Percentiles rank a stretch among this genome's conserved stretches.
These are phyloP conservation scores for Gossypium australe DNA, from an alignment of 345 rosid species.

Conservation along the genomic window DNA sequence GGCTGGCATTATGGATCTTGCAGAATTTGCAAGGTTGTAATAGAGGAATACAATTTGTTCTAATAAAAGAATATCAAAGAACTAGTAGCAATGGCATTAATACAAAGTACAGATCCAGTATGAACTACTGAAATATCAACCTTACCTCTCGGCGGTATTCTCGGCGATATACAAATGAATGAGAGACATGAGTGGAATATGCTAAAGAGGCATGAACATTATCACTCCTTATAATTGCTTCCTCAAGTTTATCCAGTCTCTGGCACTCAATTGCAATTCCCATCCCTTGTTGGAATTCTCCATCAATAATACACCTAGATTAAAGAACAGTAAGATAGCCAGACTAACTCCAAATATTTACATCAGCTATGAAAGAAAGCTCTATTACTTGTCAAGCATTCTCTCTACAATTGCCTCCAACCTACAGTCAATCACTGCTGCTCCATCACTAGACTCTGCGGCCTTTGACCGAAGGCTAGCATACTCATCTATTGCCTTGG, in stretches of 20 bases:
- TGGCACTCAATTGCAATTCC: constrained; percentile 98
- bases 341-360: constrained; percentile 5
- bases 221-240: constrained; percentile 87
- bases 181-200: constrained; percentile 82
- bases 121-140: neutral
- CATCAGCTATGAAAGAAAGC: constrained; percentile 1
- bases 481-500: constrained; percentile 97
- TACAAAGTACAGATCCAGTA: neutral
- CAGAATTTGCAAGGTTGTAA: neutral
- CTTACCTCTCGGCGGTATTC: constrained; percentile 90
- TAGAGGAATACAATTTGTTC: neutral
- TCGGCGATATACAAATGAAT: constrained; percentile 80
- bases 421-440: constrained; percentile 69
- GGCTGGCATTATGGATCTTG: neutral
- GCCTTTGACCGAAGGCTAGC: constrained; percentile 83
- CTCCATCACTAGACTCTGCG: constrained; percentile 57
- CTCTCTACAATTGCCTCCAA: constrained; percentile 96
- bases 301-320: constrained; percentile 83
- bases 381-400: constrained; percentile 86
- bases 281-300: constrained; percentile 98
- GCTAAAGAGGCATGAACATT: constrained; percentile 78
- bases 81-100: neutral
- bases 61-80: neutral
- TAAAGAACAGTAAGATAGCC: constrained; percentile 11
- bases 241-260: constrained; percentile 94